Evolutionary conservation across 75 land plant genomes (phyloP).

Genomic region (Selaginella tamariscina): DNA sequence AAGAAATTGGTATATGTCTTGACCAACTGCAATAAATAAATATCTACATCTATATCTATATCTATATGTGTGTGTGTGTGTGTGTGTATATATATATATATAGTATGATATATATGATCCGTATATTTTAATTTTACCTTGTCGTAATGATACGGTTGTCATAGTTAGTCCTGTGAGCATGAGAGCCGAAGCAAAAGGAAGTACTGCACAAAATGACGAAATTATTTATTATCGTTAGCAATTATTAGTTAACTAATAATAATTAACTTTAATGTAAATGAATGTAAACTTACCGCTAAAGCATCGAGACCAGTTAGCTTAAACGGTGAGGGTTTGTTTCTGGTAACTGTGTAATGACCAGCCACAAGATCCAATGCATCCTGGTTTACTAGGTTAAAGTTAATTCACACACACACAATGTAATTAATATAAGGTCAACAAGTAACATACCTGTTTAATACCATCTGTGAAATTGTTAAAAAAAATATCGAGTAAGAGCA

Average conservation of each 20-base stretch:
- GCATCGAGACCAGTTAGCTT: conserved; percentile 67
- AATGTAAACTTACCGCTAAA: conserved; percentile 43
- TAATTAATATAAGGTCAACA: background rate
- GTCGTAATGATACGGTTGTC: conserved; percentile 56
- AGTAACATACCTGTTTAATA: background rate
- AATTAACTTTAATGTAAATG: background rate
- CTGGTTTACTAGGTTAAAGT: conserved; percentile 21
- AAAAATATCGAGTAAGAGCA: conserved; percentile 8
- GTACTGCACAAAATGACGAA: conserved; percentile 43
- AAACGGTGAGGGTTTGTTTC: conserved; percentile 53
- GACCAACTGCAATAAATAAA: conserved; percentile 36
- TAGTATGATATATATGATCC: too few relatives aligned
- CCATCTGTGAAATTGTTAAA: conserved; percentile 9
- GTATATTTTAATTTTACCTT: too few relatives aligned
- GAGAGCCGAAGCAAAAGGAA: conserved; percentile 78
- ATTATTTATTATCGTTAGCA: background rate
- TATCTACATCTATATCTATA: background rate
- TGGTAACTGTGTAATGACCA: conserved; percentile 62
- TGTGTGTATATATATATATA: too few relatives aligned
- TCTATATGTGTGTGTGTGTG: too few relatives aligned
- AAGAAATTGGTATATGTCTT: conserved; percentile 51
- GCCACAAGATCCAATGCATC: conserved; percentile 91
- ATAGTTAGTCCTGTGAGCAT: conserved; percentile 60
- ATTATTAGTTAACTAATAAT: background rate
- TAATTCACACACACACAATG: background rate